Conservation (phyloP, 108 stramenopile genomes). For the Seminavis robusta region DNA sequence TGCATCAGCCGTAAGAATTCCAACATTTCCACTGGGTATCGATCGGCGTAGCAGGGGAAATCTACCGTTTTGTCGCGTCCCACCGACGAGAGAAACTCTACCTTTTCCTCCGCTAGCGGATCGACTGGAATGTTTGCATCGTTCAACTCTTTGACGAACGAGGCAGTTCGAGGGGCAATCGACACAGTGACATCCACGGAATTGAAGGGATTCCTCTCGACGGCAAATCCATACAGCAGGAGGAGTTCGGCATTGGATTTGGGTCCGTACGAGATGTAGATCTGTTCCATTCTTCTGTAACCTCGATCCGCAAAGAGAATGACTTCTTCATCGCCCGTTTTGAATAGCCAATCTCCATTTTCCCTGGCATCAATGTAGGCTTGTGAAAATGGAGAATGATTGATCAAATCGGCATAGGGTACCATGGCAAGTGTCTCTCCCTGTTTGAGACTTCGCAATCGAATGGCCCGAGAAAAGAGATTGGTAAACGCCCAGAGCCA, state of each 20-base stretch:
- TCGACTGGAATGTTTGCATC: conserved; percentile 57
- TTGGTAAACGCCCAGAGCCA: conserved; percentile 97
- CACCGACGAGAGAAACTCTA: conserved; percentile 74
- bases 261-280: conserved; percentile 92
- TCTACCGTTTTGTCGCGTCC: conserved; percentile 80
- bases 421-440: conserved; percentile 90
- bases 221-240: conserved; percentile 92
- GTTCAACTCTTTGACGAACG: conserved; percentile 56
- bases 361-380: conserved; percentile 82
- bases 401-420: conserved; percentile 96
- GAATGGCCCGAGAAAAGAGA: conserved; percentile 89
- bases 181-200: conserved; percentile 91
- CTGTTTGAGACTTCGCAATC: conserved; percentile 61
- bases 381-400: conserved; percentile 91
- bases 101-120: conserved; percentile 80
- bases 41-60: conserved; percentile 93
- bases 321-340: conserved; percentile 88
- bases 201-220: conserved; percentile 96
- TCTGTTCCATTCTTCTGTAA: conserved; percentile 93
- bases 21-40: conserved; percentile 92
- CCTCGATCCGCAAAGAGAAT: conserved; percentile 91
- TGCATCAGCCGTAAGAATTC: conserved; percentile 94
- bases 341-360: conserved; percentile 84
- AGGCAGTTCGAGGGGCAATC: conserved; percentile 66
- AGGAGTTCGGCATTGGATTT: conserved; percentile 94